A percentile compares a stretch with the other conserved stretches of the same genome.
phyloP scores from a whole-genome alignment of 2,329 filamentous ascomycete species.

The Ophiostoma sp. region DNA sequence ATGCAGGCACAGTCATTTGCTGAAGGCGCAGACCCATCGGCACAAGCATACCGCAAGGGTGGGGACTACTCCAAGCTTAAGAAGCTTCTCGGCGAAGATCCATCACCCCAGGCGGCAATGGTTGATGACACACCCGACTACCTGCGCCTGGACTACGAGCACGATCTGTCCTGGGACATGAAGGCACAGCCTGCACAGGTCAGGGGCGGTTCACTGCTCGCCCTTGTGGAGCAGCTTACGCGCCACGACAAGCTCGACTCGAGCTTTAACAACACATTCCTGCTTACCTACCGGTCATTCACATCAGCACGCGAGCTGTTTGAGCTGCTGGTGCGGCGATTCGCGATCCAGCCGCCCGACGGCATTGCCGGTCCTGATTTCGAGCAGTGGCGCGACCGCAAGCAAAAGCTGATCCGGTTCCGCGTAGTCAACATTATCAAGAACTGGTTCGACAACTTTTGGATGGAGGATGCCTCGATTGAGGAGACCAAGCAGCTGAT shows the following conservation, averaged over 20 bases:
- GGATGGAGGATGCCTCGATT: slow-evolving; percentile 85
- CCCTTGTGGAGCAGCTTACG: slow-evolving; percentile 89
- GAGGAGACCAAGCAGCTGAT: slow-evolving; percentile 80
- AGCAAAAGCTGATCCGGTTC: slow-evolving; percentile 90
- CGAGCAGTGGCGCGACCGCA: slow-evolving; percentile 83
- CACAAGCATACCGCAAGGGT: slow-evolving; percentile 51
- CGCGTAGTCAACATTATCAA: slow-evolving; percentile 96
- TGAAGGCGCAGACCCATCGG: slow-evolving; percentile 50
- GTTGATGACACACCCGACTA: slow-evolving; percentile 79
- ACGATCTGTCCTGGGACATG: slow-evolving; percentile 82
- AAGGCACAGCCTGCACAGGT: slow-evolving; percentile 72
- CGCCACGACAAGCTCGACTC: slow-evolving; percentile 93
- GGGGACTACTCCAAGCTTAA: slow-evolving; percentile 60
- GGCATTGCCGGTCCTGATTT: slow-evolving; percentile 71
- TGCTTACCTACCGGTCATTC: slow-evolving; percentile 93
- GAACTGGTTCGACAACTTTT: slow-evolving; percentile 97
- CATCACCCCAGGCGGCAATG: slow-evolving; percentile 44
- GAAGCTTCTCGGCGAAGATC: slow-evolving; percentile 62
- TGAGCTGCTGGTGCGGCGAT: slow-evolving; percentile 84
- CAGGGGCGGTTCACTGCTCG: slow-evolving; percentile 82
- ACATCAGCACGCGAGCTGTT: slow-evolving; percentile 87
- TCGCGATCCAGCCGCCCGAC: slow-evolving; percentile 85
- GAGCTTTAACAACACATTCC: slow-evolving; percentile 94
- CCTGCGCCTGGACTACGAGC: slow-evolving; percentile 78
- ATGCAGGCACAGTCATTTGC: slow-evolving; percentile 58